A percentile compares a stretch with the other conserved stretches of the same genome.
Conservation (phyloP, 192 early-diverging fungal species). For the Coemansia sp. region DNA sequence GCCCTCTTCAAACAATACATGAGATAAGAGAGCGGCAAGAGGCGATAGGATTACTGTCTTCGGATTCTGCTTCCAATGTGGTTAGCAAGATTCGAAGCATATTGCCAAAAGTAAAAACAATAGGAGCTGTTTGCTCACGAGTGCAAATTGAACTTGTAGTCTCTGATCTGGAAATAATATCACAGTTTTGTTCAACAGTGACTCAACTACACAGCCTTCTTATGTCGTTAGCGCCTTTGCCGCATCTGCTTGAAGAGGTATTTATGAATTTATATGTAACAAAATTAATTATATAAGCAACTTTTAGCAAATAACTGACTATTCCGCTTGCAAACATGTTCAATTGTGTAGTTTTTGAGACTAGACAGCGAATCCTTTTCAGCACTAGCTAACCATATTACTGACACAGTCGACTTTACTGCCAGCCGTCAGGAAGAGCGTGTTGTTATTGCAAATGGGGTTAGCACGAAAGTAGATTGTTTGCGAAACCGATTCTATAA, state of each 20-base stretch:
- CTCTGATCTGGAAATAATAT: slow-evolving; percentile 31
- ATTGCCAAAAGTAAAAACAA: slow-evolving; percentile 20
- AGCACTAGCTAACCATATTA: slow-evolving; percentile 27
- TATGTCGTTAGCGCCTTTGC: slow-evolving; percentile 10
- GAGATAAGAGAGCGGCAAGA: slow-evolving; percentile 35
- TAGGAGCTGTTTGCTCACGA: slow-evolving; percentile 24
- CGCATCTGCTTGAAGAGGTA: slow-evolving; percentile 31
- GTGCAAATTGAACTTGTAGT: slow-evolving; percentile 34
- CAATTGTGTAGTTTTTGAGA: slow-evolving; percentile 19
- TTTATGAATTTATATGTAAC: background rate
- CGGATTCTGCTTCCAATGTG: background rate
- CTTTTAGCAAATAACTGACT: too few relatives aligned
- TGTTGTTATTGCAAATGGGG: slow-evolving; percentile 23
- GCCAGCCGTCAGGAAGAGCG: slow-evolving; percentile 25
- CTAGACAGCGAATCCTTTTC: slow-evolving; percentile 26
- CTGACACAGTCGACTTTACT: slow-evolving; percentile 35
- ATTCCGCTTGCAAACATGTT: background rate
- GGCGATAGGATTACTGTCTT: slow-evolving; percentile 17
- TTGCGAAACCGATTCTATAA: slow-evolving; percentile 26
- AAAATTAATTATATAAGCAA: too few relatives aligned
- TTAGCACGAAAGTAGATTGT: slow-evolving; percentile 32
- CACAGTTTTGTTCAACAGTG: slow-evolving; percentile 37
- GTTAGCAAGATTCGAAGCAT: slow-evolving; percentile 15
- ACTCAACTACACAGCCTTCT: slow-evolving; percentile 29
- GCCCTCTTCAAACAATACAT: slow-evolving; percentile 25